Evolutionary conservation across 2,329 filamentous ascomycete species (phyloP), one percentile per base, ranked within the genome.

Genomic region (Fusarium nelsonii): DNA sequence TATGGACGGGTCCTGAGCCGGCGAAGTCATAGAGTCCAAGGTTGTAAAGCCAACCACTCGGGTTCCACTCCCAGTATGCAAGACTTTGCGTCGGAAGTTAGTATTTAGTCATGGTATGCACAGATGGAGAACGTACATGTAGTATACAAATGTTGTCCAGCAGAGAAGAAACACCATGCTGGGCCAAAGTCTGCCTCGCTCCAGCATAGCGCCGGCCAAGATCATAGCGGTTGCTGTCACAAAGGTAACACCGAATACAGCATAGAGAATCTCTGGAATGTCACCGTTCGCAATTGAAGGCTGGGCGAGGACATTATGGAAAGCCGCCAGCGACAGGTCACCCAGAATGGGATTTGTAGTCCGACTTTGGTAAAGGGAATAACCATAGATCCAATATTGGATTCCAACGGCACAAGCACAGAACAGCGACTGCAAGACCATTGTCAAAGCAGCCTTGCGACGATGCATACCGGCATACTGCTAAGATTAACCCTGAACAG

Each of bases 31-130:
- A 82, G 1, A 85, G 83, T 1, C 85, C 84, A 3, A 90, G 82
- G 23, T 89, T 86, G 76, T 81, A 89, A 1, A 91, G 79, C 88
- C 89, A 91, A 12, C 89, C 88, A 53, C 84, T 86, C n/a, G 84
- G 73, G 71, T 91, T 91, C 89, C 89, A 91, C 6, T 87, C 89
- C 88, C 88, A 90, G 78, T 85, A 88, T 0, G 88, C 88, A 36
- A 90, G 84, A 4, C 72, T 74, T 3, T 11, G 11, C 2, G 3
- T 1, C 3, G 0, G 0, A 11, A 5, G 15, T 60, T 6, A 57
- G 28, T 15, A 12, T 11, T 8, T 14, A 15, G 23, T 4, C 26
- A 12, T 8, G 4, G 0, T 6, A n/a, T 11, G 18, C 1, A 3
- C 1, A 4, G 1, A 9, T 14, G 7, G 8, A 8, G 3, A 0